Conservation (phyloP, 352 stramenopile species). For the Globisporangium iwayamae region DNA sequence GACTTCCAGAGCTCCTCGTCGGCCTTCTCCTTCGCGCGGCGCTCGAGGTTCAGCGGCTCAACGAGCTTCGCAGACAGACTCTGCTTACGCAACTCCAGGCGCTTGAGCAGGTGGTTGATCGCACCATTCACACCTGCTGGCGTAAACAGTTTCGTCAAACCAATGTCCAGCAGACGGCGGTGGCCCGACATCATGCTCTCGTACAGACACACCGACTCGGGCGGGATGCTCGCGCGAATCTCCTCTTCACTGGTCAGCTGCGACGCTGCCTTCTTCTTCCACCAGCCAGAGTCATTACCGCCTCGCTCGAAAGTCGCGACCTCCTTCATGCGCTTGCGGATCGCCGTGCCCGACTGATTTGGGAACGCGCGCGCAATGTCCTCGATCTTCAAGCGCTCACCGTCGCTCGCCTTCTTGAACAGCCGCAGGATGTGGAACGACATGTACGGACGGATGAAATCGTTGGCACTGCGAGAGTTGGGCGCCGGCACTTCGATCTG, state of each 20-base stretch:
- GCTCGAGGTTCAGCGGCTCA: slow-evolving; percentile 44
- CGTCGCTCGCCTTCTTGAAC: slow-evolving; percentile 81
- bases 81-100: slow-evolving; percentile 68
- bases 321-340: slow-evolving; percentile 86
- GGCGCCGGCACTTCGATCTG: slow-evolving; percentile 80
- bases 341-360: slow-evolving; percentile 76
- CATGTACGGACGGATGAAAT: slow-evolving; percentile 88
- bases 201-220: slow-evolving; percentile 81
- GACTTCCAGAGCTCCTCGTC: slow-evolving; percentile 72
- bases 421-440: slow-evolving; percentile 81
- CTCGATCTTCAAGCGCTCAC: slow-evolving; percentile 80
- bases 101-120: slow-evolving; percentile 70
- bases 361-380: slow-evolving; percentile 79
- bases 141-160: slow-evolving; percentile 78
- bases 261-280: slow-evolving; percentile 71
- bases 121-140: slow-evolving; percentile 65
- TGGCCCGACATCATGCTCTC: slow-evolving; percentile 89
- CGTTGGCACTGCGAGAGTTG: slow-evolving; percentile 75
- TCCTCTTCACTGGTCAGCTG: slow-evolving; percentile 74
- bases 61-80: slow-evolving; percentile 46
- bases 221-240: slow-evolving; percentile 65
- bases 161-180: slow-evolving; percentile 69
- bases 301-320: slow-evolving; percentile 82
- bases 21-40: slow-evolving; percentile 51
- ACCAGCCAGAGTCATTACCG: slow-evolving; percentile 80